Base-by-base conservation (phyloP, 345 rosid genomes). In the Gossypium rotundifolium region DNA sequence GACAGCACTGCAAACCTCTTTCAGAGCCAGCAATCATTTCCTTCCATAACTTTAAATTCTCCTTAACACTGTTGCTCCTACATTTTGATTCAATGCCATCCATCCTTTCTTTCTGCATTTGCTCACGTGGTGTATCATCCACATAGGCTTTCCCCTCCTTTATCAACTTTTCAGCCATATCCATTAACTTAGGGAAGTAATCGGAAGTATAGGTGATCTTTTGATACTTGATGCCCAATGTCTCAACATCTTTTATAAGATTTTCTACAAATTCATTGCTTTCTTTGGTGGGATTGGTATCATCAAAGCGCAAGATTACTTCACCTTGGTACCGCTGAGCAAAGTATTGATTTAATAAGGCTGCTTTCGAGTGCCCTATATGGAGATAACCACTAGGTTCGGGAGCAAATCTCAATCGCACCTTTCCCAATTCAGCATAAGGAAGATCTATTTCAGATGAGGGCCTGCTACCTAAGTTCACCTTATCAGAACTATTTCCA, bases 331-430 rank as follows among this genome's bases (percentile, higher is more conserved):
- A 95, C 29, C 93, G 79, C 63, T 93, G 83, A 33, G 98, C 96
- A 42, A 95, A 95, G 76, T 93, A 91, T 78, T 95, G 87, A 83
- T 93, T 95, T 74, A 95, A 25, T 44, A 95, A 77, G 40, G 97
- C 99, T 1, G 99, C 99, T 76, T 93, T 95, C 7, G 98, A 89
- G 66, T 95, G 98, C 48, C 98, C 98, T 44, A 95, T 93, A 74
- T 95, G 99, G 78, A 95, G 99, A 84, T 80, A 95, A 53, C 99
- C 99, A 22, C 98, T 93, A 48, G 99, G 99, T 70, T 95, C 98
- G 5, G 99, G 99, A 7, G 99, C 98, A 84, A 95, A 95, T 49
- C 97, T 85, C 81, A 95, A 80, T 11, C 84, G 76, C 48, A 95
- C 98, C 81, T 89, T 87, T 74, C 99, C 96, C 53, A 88, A 25